phyloP scores from a whole-genome alignment of 306 rosid genomes.

The Cicer chorassanicum region DNA sequence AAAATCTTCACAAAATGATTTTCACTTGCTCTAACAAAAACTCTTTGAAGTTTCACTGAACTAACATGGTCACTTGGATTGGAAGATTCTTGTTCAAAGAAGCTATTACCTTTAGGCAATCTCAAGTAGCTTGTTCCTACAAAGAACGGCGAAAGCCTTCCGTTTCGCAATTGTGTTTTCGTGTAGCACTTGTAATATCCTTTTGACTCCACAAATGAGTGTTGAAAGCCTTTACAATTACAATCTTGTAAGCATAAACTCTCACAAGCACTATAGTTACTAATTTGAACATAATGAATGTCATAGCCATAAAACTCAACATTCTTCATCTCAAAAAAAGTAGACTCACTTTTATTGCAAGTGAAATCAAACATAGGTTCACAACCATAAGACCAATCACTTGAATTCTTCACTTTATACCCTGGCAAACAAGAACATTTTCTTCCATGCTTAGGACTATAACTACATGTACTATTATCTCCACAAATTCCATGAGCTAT shows the following conservation, averaged over 20 bases:
- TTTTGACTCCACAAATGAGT: background rate
- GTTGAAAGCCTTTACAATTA: constrained; percentile 45
- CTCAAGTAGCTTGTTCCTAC: constrained; percentile 39
- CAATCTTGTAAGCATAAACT: constrained; percentile 38
- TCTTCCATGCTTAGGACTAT: constrained; percentile 18
- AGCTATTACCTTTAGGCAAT: constrained; percentile 35
- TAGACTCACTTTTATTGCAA: constrained; percentile 33
- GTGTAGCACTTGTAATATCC: constrained; percentile 35
- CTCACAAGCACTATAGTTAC: constrained; percentile 37
- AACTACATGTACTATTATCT: constrained; percentile 39
- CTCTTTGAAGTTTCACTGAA: constrained; percentile 32
- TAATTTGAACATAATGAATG: background rate
- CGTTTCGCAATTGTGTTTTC: constrained; percentile 47
- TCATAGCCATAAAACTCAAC: constrained; percentile 54
- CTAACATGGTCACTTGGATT: background rate
- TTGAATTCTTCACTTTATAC: constrained; percentile 19
- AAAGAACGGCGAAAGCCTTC: background rate
- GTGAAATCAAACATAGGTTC: constrained; percentile 44
- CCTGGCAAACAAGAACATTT: constrained; percentile 53
- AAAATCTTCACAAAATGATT: constrained; percentile 31
- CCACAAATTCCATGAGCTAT: constrained; percentile 48
- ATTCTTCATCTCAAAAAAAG: background rate
- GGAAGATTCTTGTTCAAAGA: background rate
- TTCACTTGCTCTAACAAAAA: background rate
- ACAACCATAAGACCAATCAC: constrained; percentile 59